Base-by-base conservation (phyloP, 768 basidiomycete genomes). In the Agaricus sinodeliciosus region DNA sequence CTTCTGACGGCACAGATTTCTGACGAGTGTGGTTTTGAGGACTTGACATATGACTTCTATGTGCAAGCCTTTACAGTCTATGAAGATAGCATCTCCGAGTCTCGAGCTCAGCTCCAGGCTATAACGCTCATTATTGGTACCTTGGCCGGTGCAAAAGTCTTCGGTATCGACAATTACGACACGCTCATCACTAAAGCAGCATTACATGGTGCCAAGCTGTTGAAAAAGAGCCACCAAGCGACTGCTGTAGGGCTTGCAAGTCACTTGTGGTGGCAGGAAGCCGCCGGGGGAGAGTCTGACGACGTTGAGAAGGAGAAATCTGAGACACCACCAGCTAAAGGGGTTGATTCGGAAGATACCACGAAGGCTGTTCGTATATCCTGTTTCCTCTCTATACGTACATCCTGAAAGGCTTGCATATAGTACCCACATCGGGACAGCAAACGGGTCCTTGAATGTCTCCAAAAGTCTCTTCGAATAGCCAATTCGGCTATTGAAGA, bases 161-260 rank as follows among this genome's bases (percentile, higher is more conserved):
- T 98, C 63, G 87, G 86, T 34, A 79, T 79, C 44, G 96, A 99
- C 62, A 95, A 95, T 66, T 97, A 96, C 63, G 96, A 98, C 63
- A 98, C 95, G 2, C 71, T 99, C 57, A 93, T 97, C 62, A 98
- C 96, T 25, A 98, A 99, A 70, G 96, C 95, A n/a, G 95, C 95
- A 5, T 71, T 98, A 58, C 96, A 99, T 66, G 94, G 92, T 4
- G 90, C 94, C 27, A 95, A 95, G 70, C 69, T 98, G 58, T 68
- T 99, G 68, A 99, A 99, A 79, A 98, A 99, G 78, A 92, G 92
- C 11, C 95, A 97, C 67, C 96, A 98, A 69, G 88, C 94, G 11
- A 90, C 85, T 8, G 96, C 95, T 4, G 96, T 98, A 18, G 84
- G 89, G 45, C 75, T 93, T 27, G 96, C 96, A 7, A 96, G 94